Evolutionary conservation across 768 basidiomycete genomes (phyloP).

Genomic region (Suillus tomentosus): DNA sequence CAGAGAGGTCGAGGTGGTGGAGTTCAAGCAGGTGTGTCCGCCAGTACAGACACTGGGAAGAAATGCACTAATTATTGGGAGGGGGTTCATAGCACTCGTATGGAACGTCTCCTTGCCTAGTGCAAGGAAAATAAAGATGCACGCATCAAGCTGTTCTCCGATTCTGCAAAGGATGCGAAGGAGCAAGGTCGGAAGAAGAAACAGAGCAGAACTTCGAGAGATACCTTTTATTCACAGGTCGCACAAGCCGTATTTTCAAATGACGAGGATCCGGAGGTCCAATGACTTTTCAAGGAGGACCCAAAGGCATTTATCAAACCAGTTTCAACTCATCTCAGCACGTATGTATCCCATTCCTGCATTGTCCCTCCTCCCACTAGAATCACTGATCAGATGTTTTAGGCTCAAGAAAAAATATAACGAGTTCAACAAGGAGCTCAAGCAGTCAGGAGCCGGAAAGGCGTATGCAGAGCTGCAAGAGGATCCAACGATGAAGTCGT

Average conservation of each 20-base stretch:
- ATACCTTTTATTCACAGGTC: background rate
- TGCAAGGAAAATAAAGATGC: too few relatives aligned
- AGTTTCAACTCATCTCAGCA: background rate
- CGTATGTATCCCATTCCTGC: background rate
- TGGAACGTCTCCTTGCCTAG: too few relatives aligned
- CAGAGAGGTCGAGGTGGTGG: too few relatives aligned
- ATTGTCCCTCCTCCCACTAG: background rate
- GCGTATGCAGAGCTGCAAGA: too few relatives aligned
- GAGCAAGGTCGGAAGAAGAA: slow-evolving; percentile 3
- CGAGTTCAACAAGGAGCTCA: too few relatives aligned
- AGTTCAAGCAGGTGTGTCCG: too few relatives aligned
- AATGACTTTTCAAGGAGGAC: background rate
- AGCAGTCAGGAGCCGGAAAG: too few relatives aligned
- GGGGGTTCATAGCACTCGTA: too few relatives aligned
- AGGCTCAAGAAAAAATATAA: background rate
- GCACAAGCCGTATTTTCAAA: slow-evolving; percentile 1
- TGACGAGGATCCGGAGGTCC: background rate
- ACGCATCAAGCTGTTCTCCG: too few relatives aligned
- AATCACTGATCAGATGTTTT: background rate
- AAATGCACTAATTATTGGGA: too few relatives aligned
- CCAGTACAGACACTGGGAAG: too few relatives aligned
- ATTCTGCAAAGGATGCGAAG: slow-evolving; percentile 6
- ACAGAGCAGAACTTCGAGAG: background rate
- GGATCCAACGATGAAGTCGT: too few relatives aligned
- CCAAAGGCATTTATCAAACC: background rate